Evolutionary conservation across 2,329 filamentous ascomycete genomes (phyloP).

Genomic region (Neospermospora avenae): DNA sequence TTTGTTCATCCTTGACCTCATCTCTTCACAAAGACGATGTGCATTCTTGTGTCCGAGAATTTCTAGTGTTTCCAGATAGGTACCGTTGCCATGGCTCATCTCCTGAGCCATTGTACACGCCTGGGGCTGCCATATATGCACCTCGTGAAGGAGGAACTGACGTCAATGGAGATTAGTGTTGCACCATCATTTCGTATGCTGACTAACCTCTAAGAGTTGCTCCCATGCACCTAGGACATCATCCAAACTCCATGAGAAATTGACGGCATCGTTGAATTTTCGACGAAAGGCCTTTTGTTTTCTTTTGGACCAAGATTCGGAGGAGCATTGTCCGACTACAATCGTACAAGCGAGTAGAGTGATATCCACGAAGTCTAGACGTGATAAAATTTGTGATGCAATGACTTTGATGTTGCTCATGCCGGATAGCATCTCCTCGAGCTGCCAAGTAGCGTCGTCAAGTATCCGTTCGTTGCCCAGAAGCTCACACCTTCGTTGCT

Average conservation of each 20-base stretch:
- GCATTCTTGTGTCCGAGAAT: neutral
- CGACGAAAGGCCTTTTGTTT: neutral
- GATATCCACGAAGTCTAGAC: neutral
- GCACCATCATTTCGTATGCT: neutral
- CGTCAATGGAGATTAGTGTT: neutral
- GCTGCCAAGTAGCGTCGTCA: conserved; percentile 1
- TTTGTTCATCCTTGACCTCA: neutral
- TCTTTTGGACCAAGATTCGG: neutral
- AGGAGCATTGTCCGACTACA: neutral
- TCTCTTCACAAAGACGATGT: conserved; percentile 1
- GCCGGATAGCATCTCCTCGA: conserved; percentile 2
- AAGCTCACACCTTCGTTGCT: neutral
- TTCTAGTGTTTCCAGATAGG: neutral
- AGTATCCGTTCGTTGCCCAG: neutral
- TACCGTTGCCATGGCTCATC: neutral
- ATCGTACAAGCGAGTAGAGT: conserved; percentile 3
- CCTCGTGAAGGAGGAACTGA: neutral
- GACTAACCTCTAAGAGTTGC: conserved; percentile 4
- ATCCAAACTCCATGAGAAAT: neutral
- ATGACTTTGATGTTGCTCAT: neutral
- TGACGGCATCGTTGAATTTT: neutral
- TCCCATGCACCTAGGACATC: conserved; percentile 1
- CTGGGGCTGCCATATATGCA: neutral
- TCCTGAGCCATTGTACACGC: neutral
- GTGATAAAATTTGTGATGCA: neutral